A percentile compares a stretch with the other conserved stretches of the same genome.
Conservation (phyloP, 2,329 filamentous ascomycete species). For the Dactylonectria estremocensis region DNA sequence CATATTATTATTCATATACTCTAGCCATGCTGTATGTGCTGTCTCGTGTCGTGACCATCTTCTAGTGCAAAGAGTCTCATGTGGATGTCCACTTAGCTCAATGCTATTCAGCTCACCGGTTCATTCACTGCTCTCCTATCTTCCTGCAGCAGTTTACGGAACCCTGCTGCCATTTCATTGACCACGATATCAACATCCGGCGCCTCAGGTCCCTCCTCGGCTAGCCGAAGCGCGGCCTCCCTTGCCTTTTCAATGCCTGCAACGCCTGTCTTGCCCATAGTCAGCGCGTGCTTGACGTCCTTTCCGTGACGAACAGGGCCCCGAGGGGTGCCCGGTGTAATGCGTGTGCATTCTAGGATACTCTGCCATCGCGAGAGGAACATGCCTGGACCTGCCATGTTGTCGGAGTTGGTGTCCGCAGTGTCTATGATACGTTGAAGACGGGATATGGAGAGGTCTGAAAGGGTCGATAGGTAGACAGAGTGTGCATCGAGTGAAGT, state of each 20-base stretch:
- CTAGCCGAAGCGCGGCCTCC: slow-evolving; percentile 38
- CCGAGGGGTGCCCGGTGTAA: slow-evolving; percentile 71
- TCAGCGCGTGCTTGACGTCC: slow-evolving; percentile 63
- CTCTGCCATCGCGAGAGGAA: slow-evolving; percentile 82
- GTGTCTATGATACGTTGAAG: slow-evolving; percentile 71
- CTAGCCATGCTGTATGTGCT: neutral
- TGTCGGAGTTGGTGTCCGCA: slow-evolving; percentile 49
- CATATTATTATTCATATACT: neutral
- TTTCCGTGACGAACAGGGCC: slow-evolving; percentile 69
- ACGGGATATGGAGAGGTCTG: slow-evolving; percentile 66
- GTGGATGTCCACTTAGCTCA: neutral
- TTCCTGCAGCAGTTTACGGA: slow-evolving; percentile 53
- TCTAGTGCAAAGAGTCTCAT: neutral
- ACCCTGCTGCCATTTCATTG: slow-evolving; percentile 56
- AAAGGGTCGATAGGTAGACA: slow-evolving; percentile 70
- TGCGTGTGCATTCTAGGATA: slow-evolving; percentile 77
- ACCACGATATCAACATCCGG: slow-evolving; percentile 62
- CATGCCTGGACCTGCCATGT: slow-evolving; percentile 75
- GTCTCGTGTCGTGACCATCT: neutral
- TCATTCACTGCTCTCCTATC: slow-evolving; percentile 15
- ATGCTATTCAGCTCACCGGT: neutral
- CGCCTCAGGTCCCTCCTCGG: slow-evolving; percentile 51
- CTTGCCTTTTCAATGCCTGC: slow-evolving; percentile 47
- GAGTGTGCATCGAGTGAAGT: slow-evolving; percentile 72
- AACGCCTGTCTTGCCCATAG: slow-evolving; percentile 61